These are phyloP conservation scores for Rhynchosporium graminicola DNA, from an alignment of 2,329 filamentous ascomycete species.

Conservation along the genomic window DNA sequence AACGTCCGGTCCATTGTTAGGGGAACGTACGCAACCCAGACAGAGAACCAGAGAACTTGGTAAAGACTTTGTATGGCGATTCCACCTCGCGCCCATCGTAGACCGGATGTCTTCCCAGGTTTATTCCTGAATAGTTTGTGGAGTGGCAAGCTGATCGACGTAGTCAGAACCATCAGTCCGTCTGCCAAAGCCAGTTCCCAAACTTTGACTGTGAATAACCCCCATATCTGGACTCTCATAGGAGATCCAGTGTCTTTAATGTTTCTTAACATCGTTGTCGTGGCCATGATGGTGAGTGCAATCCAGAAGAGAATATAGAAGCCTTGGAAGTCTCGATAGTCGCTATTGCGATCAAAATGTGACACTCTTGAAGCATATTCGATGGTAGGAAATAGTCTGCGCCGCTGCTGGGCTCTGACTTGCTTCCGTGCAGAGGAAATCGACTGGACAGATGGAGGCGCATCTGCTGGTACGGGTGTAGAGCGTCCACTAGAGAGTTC, in stretches of 20 bases:
- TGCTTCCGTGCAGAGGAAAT: constrained; percentile 84
- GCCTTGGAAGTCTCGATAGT: constrained; percentile 91
- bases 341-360: constrained; percentile 90
- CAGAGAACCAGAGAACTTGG: constrained; percentile 73
- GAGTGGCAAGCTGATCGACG: constrained; percentile 69
- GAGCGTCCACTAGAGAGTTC: constrained; percentile 65
- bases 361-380: constrained; percentile 89
- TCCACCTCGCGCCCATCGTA: constrained; percentile 78
- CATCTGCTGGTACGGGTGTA: constrained; percentile 83
- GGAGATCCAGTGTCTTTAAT: constrained; percentile 91
- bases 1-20: not conserved
- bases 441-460: constrained; percentile 86
- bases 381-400: constrained; percentile 87
- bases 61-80: constrained; percentile 80
- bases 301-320: constrained; percentile 99
- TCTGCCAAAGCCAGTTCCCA: constrained; percentile 85
- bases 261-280: constrained; percentile 90
- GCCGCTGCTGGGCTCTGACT: constrained; percentile 75
- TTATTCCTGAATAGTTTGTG: constrained; percentile 65
- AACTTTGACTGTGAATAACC: constrained; percentile 82
- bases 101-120: constrained; percentile 49
- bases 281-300: constrained; percentile 91
- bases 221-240: constrained; percentile 83
- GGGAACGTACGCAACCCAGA: constrained; percentile 69
- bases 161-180: constrained; percentile 78